These are phyloP conservation scores for Chaetomium sp. DNA, from an alignment of 2,329 filamentous ascomycete species.

Conservation along the genomic window DNA sequence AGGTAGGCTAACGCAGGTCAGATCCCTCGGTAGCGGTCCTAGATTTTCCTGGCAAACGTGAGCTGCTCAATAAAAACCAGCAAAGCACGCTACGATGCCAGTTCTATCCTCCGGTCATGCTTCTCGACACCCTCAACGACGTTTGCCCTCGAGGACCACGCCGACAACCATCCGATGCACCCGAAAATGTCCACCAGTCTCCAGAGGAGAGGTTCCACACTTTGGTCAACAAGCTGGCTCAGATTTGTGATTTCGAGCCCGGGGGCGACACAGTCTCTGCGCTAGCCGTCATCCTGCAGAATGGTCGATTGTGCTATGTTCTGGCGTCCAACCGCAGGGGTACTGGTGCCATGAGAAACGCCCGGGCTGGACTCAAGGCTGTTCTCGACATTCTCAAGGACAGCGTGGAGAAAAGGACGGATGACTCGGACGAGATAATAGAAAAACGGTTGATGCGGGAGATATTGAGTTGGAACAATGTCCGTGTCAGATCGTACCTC, in stretches of 20 bases:
- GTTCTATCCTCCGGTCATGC: conserved; percentile 22
- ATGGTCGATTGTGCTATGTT: conserved; percentile 20
- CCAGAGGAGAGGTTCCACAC: conserved; percentile 25
- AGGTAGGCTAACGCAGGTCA: not conserved
- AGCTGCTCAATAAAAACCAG: conserved; percentile 5
- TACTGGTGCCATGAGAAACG: conserved; percentile 11
- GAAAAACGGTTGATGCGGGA: conserved; percentile 6
- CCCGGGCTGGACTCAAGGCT: not conserved
- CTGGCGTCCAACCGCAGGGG: conserved; percentile 23
- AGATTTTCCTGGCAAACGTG: conserved; percentile 6
- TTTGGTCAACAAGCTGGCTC: conserved; percentile 27
- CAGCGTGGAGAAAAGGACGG: conserved; percentile 2
- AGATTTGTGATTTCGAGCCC: conserved; percentile 22
- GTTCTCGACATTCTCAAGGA: conserved; percentile 14
- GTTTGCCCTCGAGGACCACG: conserved; percentile 4
- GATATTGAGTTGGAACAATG: conserved; percentile 7
- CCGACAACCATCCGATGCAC: conserved; percentile 14
- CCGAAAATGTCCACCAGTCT: conserved; percentile 22
- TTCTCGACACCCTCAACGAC: conserved; percentile 18
- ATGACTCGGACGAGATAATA: conserved; percentile 3
- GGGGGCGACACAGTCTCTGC: conserved; percentile 24
- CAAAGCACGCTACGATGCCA: conserved; percentile 7
- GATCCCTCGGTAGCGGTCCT: not conserved
- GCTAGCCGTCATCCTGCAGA: conserved; percentile 4
- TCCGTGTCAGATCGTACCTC: conserved; percentile 11